A percentile compares a stretch with the other conserved stretches of the same genome.
These are phyloP conservation scores for Kwoniella sp. DNA, from an alignment of 768 basidiomycete species.

Conservation along the genomic window DNA sequence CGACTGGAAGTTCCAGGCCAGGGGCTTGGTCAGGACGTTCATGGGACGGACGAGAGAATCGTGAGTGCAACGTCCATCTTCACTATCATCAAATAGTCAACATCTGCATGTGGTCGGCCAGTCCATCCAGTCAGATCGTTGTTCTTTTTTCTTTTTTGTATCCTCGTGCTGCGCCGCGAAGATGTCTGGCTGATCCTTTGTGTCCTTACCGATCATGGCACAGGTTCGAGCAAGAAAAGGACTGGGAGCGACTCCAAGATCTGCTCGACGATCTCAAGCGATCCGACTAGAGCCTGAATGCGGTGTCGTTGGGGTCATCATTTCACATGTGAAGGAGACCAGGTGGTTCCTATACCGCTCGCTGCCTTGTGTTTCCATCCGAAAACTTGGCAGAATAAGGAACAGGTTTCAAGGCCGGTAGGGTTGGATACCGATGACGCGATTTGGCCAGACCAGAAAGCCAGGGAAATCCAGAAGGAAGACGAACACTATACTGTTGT, in stretches of 20 bases:
- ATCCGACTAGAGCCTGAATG: slow-evolving; percentile 18
- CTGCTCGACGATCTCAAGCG: slow-evolving; percentile 68
- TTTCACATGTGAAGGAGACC: neutral
- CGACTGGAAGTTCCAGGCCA: slow-evolving; percentile 80
- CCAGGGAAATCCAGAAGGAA: no score
- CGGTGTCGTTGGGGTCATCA: neutral
- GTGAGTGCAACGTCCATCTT: slow-evolving; percentile 41
- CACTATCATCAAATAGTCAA: neutral
- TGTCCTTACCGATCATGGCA: neutral
- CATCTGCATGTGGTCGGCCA: neutral
- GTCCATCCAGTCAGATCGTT: no score
- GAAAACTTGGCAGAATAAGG: no score
- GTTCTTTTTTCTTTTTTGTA: no score
- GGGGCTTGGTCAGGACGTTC: slow-evolving; percentile 85
- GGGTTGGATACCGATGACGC: no score
- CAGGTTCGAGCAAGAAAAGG: slow-evolving; percentile 81
- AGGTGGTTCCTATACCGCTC: no score
- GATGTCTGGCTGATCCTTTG: no score
- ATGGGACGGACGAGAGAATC: slow-evolving; percentile 76
- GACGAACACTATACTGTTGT: no score
- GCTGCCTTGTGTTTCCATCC: no score
- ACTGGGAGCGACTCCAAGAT: slow-evolving; percentile 71
- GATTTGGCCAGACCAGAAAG: no score
- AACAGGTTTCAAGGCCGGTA: no score
- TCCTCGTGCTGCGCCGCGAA: no score